Evolutionary conservation across 768 basidiomycete genomes (phyloP).

Genomic region (Tricholoma bakamatsutake): DNA sequence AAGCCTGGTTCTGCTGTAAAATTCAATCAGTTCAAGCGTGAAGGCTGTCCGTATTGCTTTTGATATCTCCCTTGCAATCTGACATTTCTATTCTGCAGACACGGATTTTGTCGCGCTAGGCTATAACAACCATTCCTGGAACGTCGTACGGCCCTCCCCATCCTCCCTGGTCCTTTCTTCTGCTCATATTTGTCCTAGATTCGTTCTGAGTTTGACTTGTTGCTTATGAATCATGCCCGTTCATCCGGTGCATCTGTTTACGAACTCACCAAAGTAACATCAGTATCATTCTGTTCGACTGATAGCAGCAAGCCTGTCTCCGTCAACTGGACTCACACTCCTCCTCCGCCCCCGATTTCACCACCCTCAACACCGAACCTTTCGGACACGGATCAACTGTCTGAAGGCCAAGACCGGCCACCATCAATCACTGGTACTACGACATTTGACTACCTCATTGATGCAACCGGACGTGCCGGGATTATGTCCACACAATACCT

Average conservation of each 20-base stretch:
- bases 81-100: slow-evolving; percentile 27
- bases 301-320: slow-evolving; percentile 41
- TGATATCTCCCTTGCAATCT: not conserved
- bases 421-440: slow-evolving; percentile 39
- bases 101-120: slow-evolving; percentile 56
- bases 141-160: slow-evolving; percentile 40
- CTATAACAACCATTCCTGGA: slow-evolving; percentile 51
- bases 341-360: slow-evolving; percentile 33
- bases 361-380: slow-evolving; percentile 35
- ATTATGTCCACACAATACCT: slow-evolving; percentile 65
- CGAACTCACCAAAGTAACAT: slow-evolving; percentile 48
- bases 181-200: slow-evolving; percentile 24
- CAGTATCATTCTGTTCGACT: slow-evolving; percentile 35
- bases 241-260: slow-evolving; percentile 46
- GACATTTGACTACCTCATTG: slow-evolving; percentile 61
- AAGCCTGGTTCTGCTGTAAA: slow-evolving; percentile 61
- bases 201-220: slow-evolving; percentile 56
- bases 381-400: slow-evolving; percentile 15
- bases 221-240: slow-evolving; percentile 51
- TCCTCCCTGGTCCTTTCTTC: not conserved
- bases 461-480: slow-evolving; percentile 71
- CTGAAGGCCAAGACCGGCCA: slow-evolving; percentile 8
- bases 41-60: slow-evolving; percentile 44
- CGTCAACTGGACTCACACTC: slow-evolving; percentile 47
- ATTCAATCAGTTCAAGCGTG: slow-evolving; percentile 59